Base-by-base conservation (phyloP, 768 basidiomycete species). In the Leccinum pellstonianum region DNA sequence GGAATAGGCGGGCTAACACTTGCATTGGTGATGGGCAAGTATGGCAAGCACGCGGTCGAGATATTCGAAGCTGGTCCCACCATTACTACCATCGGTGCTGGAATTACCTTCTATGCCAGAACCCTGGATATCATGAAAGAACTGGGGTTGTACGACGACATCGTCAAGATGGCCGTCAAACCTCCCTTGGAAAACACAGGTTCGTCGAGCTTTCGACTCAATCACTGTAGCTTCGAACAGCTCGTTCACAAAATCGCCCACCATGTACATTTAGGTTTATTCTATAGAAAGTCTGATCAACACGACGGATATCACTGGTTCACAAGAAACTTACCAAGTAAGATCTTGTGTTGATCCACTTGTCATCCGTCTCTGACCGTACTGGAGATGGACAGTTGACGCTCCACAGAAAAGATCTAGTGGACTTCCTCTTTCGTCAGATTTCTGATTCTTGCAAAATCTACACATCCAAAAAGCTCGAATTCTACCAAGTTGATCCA, bases 331-430 rank as follows among this genome's bases (percentile, higher is more conserved):
- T 63, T 69, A 38, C 66, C 66, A 62, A 66, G 75, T 74, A 43
- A 57, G 56, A 55, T 29, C 7, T 14, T n/a, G 19, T 49, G 3
- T 48, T 41, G 4, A 17, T 17, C 25, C 29, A 29, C 12, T 10
- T 46, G 43, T 46, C 43, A 27, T 15, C 5, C 19, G n/a, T 21
- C 15, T 54, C 27, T 35, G 11, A 49, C 7, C 23, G 14, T 49
- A 25, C 33, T 21, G 15, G 19, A 79, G 77, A 68, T 35, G 74
- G 72, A 7, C 23, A 64, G 0, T 52, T 72, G 15, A 51, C 60
- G 9, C 68, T 78, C 48, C 79, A 80, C 52, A 69, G 79, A 58
- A 75, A 73, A 11, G 75, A 79, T 37, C 53, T 80, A 1, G 73
- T 78, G 15, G 58, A 70, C 17, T 63, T 70, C 3, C 68, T 80